Base-by-base conservation (phyloP, 164 flowering plant species). In the Piper betle region DNA sequence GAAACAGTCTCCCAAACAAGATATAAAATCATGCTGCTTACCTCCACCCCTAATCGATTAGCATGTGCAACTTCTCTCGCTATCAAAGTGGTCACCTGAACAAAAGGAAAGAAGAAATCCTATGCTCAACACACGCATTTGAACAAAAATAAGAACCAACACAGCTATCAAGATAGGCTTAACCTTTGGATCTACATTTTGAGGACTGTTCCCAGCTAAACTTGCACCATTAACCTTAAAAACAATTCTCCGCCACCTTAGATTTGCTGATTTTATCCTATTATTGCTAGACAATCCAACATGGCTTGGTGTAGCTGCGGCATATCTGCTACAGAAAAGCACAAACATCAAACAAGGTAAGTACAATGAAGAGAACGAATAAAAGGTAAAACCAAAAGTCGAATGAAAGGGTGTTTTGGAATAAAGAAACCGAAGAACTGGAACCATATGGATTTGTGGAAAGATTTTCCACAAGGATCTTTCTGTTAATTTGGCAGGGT, bases 131-230 rank as follows among this genome's bases (percentile, higher is more conserved):
- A 54, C 7, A 16, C 11, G 57, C 33, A 19, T 52, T 39, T 8
- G 39, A 37, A 25, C 19, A 52, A 46, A 43, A 37, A 20, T 43
- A 12, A 64, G 57, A 37, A 25, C 19, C 8, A 59, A 46, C 12
- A 10, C 50, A 46, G 8, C 17, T 62, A 25, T 4, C 15, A 39
- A 55, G 42, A 37, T 15, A 62, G 55, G 4, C 41, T 66, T 13
- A 48, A 91, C 98, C 98, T 89, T 85, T 37, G 98, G 88, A 69
- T 92, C 98, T 70, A 87, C 77, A 72, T 85, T 92, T 59, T 85
- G 81, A 55, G 88, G 80, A 53, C 81, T 82, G 64, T 70, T 72
- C 52, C 95, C 91, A 67, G 89, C 82, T 62, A 89, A 78, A 43
- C 93, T 86, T 69, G 83, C 85, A 66, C 98, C 98, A 69, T 95